These are phyloP conservation scores for Elaeagnus macrophylla DNA, from an alignment of 306 rosid genomes.

Conservation along the genomic window DNA sequence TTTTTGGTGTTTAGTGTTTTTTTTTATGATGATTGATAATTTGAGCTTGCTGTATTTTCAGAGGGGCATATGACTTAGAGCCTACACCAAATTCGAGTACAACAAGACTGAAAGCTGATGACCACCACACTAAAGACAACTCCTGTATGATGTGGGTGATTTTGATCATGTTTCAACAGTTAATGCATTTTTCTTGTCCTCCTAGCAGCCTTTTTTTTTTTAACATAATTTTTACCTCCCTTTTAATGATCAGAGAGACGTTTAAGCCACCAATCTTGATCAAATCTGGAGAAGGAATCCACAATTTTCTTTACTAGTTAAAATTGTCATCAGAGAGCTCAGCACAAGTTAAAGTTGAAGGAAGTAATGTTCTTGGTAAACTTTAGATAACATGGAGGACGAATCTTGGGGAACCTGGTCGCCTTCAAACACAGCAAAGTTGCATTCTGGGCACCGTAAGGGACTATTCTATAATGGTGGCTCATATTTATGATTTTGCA, in stretches of 20 bases:
- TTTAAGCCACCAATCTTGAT: conserved; percentile 64
- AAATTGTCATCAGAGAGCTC: conserved; percentile 47
- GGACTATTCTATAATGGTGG: conserved; percentile 13
- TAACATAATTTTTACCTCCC: conserved; percentile 1
- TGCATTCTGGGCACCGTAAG: conserved; percentile 96
- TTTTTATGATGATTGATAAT: no score
- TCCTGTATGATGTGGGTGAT: conserved; percentile 39
- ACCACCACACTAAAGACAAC: conserved; percentile 38
- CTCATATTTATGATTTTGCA: neutral
- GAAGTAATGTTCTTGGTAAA: conserved; percentile 92
- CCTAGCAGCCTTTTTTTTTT: neutral
- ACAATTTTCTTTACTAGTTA: conserved; percentile 84
- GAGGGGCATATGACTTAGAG: conserved; percentile 32
- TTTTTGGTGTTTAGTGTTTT: no score
- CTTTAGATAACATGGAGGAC: conserved; percentile 98
- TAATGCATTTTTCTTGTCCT: no score
- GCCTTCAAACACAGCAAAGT: conserved; percentile 93
- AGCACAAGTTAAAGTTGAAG: conserved; percentile 62
- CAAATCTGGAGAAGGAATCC: conserved; percentile 87
- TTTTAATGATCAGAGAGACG: conserved; percentile 40
- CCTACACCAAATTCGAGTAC: conserved; percentile 80
- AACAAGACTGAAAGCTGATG: conserved; percentile 61
- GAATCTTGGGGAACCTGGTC: conserved; percentile 96
- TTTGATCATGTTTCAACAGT: no score
- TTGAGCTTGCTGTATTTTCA: no score